phyloP scores from a whole-genome alignment of 805 yeast genomes.

The Metschnikowia colocasiae region DNA sequence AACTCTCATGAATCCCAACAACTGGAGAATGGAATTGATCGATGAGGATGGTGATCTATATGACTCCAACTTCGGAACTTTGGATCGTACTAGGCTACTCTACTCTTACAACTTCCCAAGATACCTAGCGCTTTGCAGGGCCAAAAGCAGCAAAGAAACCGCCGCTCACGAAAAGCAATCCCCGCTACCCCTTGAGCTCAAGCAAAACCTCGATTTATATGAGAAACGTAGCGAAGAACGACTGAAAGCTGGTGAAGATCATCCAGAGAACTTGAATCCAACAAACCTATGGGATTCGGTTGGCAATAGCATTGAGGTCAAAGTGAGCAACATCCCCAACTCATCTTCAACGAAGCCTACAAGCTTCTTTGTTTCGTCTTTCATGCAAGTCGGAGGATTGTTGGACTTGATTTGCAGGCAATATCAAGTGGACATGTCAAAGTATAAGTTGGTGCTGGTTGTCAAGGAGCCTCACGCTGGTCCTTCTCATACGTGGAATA shows the following conservation, averaged over 20 bases:
- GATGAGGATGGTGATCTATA: conserved; percentile 94
- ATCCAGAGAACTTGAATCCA: not conserved
- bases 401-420: conserved; percentile 26
- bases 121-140: conserved; percentile 74
- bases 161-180: conserved; percentile 47
- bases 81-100: conserved; percentile 64
- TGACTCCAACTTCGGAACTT: conserved; percentile 79
- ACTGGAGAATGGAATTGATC: conserved; percentile 73
- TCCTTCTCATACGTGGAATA: conserved; percentile 2
- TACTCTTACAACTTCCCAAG: conserved; percentile 70
- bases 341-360: conserved; percentile 11
- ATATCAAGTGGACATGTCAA: conserved; percentile 25
- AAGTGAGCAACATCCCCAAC: conserved; percentile 14
- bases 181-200: conserved; percentile 50
- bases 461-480: not conserved
- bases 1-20: conserved; percentile 51
- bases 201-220: conserved; percentile 21
- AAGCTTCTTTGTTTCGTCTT: conserved; percentile 15
- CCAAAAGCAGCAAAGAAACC: conserved; percentile 43
- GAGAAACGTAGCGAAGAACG: conserved; percentile 12
- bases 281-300: conserved; percentile 2
- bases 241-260: conserved; percentile 8
- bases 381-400: conserved; percentile 17
- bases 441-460: conserved; percentile 17
- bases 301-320: conserved; percentile 15